Evolutionary conservation across 495 filamentous ascomycete genomes (phyloP).

Genomic region (Alectoria sarmentosa): DNA sequence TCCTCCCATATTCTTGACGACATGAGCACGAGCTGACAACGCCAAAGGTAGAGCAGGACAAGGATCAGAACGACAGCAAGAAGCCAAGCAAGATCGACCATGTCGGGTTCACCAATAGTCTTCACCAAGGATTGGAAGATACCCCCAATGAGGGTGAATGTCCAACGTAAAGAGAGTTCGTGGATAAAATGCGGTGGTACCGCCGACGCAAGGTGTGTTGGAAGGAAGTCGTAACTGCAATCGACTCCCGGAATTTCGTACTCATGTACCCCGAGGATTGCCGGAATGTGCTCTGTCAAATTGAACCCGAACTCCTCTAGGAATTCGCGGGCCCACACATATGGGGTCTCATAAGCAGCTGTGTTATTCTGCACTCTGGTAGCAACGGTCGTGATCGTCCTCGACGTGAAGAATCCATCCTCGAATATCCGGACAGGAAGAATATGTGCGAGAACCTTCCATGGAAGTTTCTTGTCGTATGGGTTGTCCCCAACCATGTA

Average conservation of each 20-base stretch:
- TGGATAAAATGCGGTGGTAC: background rate
- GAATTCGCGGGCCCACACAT: background rate
- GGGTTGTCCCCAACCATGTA: no score
- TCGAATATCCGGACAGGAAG: no score
- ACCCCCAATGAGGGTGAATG: background rate
- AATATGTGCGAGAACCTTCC: no score
- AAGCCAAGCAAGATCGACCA: background rate
- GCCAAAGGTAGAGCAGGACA: background rate
- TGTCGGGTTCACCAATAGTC: background rate
- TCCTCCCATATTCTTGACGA: background rate
- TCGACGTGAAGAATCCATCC: background rate
- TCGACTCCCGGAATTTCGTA: background rate
- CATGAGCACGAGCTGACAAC: background rate
- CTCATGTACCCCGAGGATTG: background rate
- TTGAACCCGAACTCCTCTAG: background rate
- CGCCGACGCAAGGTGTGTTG: background rate
- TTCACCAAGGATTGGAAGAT: no score
- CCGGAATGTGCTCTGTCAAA: background rate
- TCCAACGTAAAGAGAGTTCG: background rate
- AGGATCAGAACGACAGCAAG: background rate
- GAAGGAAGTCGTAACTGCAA: background rate
- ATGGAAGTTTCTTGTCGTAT: no score
- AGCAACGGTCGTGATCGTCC: background rate
- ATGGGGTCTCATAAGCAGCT: background rate
- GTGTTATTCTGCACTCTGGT: background rate